These are phyloP conservation scores for Graphium sp. DNA, from an alignment of 2,329 filamentous ascomycete species.

Conservation along the genomic window DNA sequence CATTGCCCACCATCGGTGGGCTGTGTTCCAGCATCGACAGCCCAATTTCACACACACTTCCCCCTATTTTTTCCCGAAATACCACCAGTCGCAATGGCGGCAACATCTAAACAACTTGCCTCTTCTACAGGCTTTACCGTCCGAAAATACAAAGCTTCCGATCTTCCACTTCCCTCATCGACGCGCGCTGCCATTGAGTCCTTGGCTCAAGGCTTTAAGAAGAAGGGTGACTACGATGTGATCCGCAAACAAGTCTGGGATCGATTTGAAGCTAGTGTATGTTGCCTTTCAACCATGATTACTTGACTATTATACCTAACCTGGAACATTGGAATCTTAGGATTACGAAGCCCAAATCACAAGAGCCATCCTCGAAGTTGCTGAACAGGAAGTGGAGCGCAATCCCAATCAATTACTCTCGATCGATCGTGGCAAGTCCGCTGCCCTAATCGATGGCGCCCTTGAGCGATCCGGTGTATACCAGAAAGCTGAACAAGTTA, in stretches of 20 bases:
- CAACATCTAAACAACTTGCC: too few relatives aligned
- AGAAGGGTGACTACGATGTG: conserved; percentile 68
- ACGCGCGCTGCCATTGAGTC: conserved; percentile 59
- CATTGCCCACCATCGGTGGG: too few relatives aligned
- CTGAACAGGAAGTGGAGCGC: conserved; percentile 57
- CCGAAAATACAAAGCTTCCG: conserved; percentile 52
- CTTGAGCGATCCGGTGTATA: conserved; percentile 65
- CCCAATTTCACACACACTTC: too few relatives aligned
- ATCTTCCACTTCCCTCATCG: conserved; percentile 57
- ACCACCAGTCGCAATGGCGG: too few relatives aligned
- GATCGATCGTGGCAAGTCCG: conserved; percentile 57
- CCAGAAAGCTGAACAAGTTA: conserved; percentile 48
- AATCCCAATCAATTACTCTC: conserved; percentile 56
- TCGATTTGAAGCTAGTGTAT: conserved; percentile 54
- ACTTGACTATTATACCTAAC: not conserved
- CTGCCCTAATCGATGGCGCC: conserved; percentile 61
- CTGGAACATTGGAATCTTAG: conserved; percentile 18
- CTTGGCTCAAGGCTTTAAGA: conserved; percentile 68
- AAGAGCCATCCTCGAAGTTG: conserved; percentile 50
- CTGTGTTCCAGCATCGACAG: too few relatives aligned
- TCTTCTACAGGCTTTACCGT: too few relatives aligned
- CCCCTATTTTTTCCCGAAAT: too few relatives aligned
- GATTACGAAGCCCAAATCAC: conserved; percentile 53
- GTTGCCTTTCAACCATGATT: conserved; percentile 8
- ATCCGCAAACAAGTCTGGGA: conserved; percentile 65